A percentile compares a stretch with the other conserved stretches of the same genome.
These are phyloP conservation scores for Miscanthus lutarioriparius DNA, from an alignment of 176 grass and related monocot species.

Conservation along the genomic window DNA sequence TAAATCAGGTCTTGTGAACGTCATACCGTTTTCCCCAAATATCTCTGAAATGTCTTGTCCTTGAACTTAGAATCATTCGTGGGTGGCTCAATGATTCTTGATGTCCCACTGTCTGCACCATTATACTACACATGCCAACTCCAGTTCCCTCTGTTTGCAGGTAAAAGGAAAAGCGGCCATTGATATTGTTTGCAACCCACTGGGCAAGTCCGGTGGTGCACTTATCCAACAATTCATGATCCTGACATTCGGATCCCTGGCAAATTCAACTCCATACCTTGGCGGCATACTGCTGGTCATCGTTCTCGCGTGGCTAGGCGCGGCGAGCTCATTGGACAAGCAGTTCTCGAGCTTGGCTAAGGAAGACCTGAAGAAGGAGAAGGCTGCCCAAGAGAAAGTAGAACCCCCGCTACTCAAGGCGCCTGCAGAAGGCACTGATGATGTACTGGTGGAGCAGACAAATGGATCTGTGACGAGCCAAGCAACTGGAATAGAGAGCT, in stretches of 20 bases:
- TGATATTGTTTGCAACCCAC: slow-evolving; percentile 90
- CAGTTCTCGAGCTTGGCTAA: slow-evolving; percentile 87
- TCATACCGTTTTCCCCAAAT: neutral
- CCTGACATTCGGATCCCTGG: slow-evolving; percentile 75
- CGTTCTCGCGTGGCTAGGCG: slow-evolving; percentile 72
- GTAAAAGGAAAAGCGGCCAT: slow-evolving; percentile 93
- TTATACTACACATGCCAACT: neutral
- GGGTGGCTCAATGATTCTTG: slow-evolving; percentile 1
- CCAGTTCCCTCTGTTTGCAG: slow-evolving; percentile 41
- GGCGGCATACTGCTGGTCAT: slow-evolving; percentile 69
- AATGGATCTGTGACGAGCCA: slow-evolving; percentile 27
- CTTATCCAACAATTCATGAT: slow-evolving; percentile 93
- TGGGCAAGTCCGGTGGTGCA: slow-evolving; percentile 83
- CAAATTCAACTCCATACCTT: slow-evolving; percentile 89
- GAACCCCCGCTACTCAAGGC: slow-evolving; percentile 31
- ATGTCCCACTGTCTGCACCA: slow-evolving; percentile 12
- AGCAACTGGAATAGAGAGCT: slow-evolving; percentile 31
- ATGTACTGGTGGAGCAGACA: slow-evolving; percentile 34
- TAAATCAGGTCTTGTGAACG: neutral
- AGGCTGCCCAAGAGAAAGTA: slow-evolving; percentile 36
- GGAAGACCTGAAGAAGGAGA: slow-evolving; percentile 53
- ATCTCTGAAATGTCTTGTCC: neutral
- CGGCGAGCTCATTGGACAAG: slow-evolving; percentile 65
- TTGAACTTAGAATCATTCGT: slow-evolving; percentile 11
- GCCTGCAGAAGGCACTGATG: slow-evolving; percentile 17